phyloP scores from a whole-genome alignment of 2,329 filamentous ascomycete species.

The Fusarium zealandicum region DNA sequence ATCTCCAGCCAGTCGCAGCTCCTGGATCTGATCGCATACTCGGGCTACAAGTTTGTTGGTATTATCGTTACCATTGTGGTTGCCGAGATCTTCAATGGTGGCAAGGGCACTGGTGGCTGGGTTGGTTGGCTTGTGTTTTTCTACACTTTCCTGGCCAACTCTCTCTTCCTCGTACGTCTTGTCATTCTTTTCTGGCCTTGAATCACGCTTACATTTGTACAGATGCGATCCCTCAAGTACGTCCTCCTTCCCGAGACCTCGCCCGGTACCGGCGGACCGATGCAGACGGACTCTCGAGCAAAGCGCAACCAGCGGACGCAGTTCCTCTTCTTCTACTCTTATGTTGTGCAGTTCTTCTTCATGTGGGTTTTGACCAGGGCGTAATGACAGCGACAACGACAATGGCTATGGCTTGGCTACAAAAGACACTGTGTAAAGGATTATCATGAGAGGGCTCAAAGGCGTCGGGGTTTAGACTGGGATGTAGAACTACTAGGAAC shows the following conservation, averaged over 20 bases:
- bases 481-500: neutral
- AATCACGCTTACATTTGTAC: slow-evolving; percentile 23
- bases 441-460: slow-evolving; percentile 2
- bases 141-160: slow-evolving; percentile 93
- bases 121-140: slow-evolving; percentile 86
- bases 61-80: slow-evolving; percentile 88
- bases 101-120: slow-evolving; percentile 86
- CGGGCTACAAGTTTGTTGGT: slow-evolving; percentile 97
- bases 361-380: slow-evolving; percentile 77
- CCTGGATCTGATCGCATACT: slow-evolving; percentile 93
- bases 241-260: slow-evolving; percentile 88
- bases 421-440: neutral
- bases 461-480: slow-evolving; percentile 3
- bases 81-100: slow-evolving; percentile 78
- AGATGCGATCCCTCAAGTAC: slow-evolving; percentile 95
- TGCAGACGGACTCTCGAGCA: slow-evolving; percentile 77
- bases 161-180: slow-evolving; percentile 83
- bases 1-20: slow-evolving; percentile 95
- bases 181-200: neutral
- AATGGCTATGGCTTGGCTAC: slow-evolving; percentile 4
- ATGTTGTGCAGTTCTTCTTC: slow-evolving; percentile 90
- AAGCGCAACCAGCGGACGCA: slow-evolving; percentile 89
- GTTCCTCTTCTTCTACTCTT: slow-evolving; percentile 93
- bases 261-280: slow-evolving; percentile 67
- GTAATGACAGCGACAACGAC: slow-evolving; percentile 35